These are phyloP conservation scores for Neurospora tetrasperma DNA, from an alignment of 495 filamentous ascomycete genomes.

Conservation along the genomic window DNA sequence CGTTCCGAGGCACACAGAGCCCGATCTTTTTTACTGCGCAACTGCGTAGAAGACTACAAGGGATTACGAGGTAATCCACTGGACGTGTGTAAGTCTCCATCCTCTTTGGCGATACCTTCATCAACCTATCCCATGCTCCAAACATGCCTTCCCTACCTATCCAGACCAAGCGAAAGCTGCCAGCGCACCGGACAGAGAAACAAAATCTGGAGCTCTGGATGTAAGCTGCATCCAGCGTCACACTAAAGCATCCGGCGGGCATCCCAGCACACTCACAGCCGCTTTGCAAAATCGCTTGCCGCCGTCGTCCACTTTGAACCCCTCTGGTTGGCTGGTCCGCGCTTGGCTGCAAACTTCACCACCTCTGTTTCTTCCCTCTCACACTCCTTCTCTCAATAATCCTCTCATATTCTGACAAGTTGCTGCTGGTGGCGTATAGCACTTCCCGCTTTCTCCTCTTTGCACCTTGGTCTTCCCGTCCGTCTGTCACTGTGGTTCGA, in stretches of 20 bases:
- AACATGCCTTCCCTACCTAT: not conserved
- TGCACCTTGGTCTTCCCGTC: not conserved
- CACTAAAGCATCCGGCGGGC: conserved; percentile 21
- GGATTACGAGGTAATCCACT: not conserved
- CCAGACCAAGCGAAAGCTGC: not conserved
- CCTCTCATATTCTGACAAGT: not conserved
- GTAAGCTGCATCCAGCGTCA: conserved; percentile 21
- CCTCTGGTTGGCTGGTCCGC: conserved; percentile 14
- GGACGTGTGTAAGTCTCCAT: not conserved
- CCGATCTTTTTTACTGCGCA: not conserved
- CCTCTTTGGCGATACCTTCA: not conserved
- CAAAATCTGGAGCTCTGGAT: not conserved
- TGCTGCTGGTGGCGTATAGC: not conserved
- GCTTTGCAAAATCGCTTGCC: conserved; percentile 24
- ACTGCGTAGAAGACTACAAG: not conserved
- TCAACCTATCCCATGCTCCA: not conserved
- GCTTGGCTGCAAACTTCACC: not conserved
- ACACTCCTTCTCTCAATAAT: not conserved
- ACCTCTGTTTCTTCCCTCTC: not conserved
- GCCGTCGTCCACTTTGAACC: conserved; percentile 19
- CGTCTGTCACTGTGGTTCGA: not conserved
- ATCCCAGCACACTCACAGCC: conserved; percentile 28
- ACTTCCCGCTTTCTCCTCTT: not conserved
- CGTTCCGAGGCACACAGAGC: not conserved
- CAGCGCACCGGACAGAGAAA: not conserved